These are phyloP conservation scores for Mycosarcoma maydis DNA, from an alignment of 1,284 basidiomycete species.

Conservation along the genomic window DNA sequence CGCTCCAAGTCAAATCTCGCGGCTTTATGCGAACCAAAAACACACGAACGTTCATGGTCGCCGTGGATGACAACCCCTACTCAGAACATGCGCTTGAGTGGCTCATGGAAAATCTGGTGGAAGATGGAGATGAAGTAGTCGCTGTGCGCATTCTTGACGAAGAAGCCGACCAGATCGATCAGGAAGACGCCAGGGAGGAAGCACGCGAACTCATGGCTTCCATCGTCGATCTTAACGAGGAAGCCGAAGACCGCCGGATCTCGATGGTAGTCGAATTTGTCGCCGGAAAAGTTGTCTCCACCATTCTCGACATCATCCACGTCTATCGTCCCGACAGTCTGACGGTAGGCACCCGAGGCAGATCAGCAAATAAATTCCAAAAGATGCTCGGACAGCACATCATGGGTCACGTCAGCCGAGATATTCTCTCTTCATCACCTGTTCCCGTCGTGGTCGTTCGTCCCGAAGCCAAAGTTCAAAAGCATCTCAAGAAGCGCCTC, in stretches of 20 bases:
- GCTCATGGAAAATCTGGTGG: conserved; percentile 80
- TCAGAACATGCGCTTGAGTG: conserved; percentile 62
- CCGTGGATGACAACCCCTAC: conserved; percentile 78
- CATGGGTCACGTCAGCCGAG: conserved; percentile 60
- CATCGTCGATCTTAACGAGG: conserved; percentile 83
- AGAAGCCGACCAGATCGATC: conserved; percentile 74
- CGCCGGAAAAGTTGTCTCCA: conserved; percentile 86
- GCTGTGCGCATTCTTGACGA: conserved; percentile 88
- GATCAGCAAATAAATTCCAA: conserved; percentile 60
- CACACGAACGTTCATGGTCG: conserved; percentile 90
- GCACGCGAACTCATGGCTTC: conserved; percentile 83
- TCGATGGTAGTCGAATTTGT: conserved; percentile 94
- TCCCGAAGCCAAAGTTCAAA: conserved; percentile 63
- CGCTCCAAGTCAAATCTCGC: conserved; percentile 80
- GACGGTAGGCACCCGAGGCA: conserved; percentile 88
- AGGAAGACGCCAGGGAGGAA: conserved; percentile 85
- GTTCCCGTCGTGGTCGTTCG: conserved; percentile 66
- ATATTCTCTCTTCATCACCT: conserved; percentile 61
- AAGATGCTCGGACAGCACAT: conserved; percentile 64
- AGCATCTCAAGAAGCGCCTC: conserved; percentile 63
- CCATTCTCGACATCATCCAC: conserved; percentile 80
- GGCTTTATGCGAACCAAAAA: conserved; percentile 81
- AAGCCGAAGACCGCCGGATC: conserved; percentile 82
- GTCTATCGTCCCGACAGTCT: conserved; percentile 94
- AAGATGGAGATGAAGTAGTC: conserved; percentile 93